Evolutionary conservation across 2,329 filamentous ascomycete genomes (phyloP).

Genomic region (Epichloe hybrida): DNA sequence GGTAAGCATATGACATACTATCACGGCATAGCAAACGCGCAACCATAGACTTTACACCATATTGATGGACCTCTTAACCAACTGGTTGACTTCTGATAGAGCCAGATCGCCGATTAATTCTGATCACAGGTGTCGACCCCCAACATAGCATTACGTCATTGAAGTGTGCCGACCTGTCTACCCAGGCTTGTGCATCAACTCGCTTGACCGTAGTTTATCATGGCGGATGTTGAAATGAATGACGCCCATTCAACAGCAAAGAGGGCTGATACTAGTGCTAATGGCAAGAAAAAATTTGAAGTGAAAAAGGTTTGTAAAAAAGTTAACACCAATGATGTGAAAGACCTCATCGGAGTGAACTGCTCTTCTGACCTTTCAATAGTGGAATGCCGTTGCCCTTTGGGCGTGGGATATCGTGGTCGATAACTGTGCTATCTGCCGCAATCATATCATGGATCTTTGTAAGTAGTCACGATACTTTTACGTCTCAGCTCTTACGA

Average conservation of each 20-base stretch:
- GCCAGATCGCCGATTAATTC: background rate
- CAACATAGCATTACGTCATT: background rate
- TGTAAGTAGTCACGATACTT: constrained; percentile 42
- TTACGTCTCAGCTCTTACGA: background rate
- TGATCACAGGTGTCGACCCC: background rate
- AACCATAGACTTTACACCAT: background rate
- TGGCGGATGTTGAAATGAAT: constrained; percentile 96
- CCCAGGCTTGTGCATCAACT: background rate
- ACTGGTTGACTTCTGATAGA: background rate
- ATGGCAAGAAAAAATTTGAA: constrained; percentile 84
- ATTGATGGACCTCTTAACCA: background rate
- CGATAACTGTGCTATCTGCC: constrained; percentile 97
- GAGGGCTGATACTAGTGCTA: constrained; percentile 31
- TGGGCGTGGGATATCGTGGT: constrained; percentile 99
- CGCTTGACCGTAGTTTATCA: constrained; percentile 24
- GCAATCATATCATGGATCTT: constrained; percentile 99
- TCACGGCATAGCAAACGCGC: background rate
- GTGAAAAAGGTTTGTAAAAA: constrained; percentile 72
- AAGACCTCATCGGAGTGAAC: background rate
- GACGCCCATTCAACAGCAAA: constrained; percentile 58
- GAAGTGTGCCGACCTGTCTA: background rate
- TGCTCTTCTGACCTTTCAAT: constrained; percentile 4
- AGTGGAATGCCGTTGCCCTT: constrained; percentile 97
- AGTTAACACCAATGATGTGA: background rate
- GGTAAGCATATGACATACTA: background rate